Base-by-base conservation (phyloP, 768 basidiomycete genomes). In the Coprinopsis sp. region DNA sequence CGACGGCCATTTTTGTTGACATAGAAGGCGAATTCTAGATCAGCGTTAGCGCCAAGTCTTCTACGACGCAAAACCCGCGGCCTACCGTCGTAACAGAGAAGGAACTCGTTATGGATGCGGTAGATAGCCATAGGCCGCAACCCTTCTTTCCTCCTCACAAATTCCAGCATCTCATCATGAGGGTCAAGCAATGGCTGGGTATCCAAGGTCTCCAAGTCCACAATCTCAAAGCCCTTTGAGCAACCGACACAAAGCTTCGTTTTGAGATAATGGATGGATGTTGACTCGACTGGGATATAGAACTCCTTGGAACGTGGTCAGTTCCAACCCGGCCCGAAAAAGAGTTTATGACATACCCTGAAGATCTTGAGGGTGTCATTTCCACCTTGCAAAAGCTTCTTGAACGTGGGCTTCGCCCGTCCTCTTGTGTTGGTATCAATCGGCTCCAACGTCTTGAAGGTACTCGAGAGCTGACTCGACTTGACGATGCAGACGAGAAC, bases 401-500 rank as follows among this genome's bases (percentile, higher is more conserved):
- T 83, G 71, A 98, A 94, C n/a, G 93, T 90, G 11, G 91, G 90
- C 66, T 91, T 91, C 43, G 75, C 80, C 46, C 85, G 72, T 3
- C 87, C 86, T 11, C 88, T 78, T 38, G 84, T 63, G 50, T 78
- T 86, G 67, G 91, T 87, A 60, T 98, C 94, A 52, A 98, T 91
- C 0, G 96, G 96, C 57, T 98, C 96, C 47, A 98, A 75, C 1
- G 90, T 85, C 74, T 98, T 98, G 74, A 98, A 96, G 18, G 95
- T 98, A 55, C 91, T 97, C 14, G 92, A 95, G 42, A 96, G 69
- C 44, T 91, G 91, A 52, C 87, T 91, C 1, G 91, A 89, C 69
- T 98, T 99, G 60, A 98, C 95, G 37, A 98, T 87, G 60, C 96
- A 98, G 38, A 99, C 92, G 10, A 99, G 78, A 14, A 90, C 89